phyloP scores from a whole-genome alignment of 768 basidiomycete species.

The Suillus sp. region DNA sequence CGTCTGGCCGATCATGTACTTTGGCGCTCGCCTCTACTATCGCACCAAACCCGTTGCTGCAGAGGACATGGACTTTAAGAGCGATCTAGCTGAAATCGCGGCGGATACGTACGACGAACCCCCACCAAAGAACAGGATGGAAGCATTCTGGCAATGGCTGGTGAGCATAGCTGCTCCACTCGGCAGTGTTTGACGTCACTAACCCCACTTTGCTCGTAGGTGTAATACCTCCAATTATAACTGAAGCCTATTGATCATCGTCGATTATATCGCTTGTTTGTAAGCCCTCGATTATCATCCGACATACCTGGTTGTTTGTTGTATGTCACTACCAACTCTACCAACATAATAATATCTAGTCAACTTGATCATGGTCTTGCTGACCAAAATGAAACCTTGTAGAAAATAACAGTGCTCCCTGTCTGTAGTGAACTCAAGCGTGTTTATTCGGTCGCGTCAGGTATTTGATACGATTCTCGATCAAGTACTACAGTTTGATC shows the following conservation, averaged over 20 bases:
- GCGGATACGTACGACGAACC: conserved; percentile 71
- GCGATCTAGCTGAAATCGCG: conserved; percentile 68
- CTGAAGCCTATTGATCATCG: background rate
- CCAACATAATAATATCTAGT: conserved; percentile 5
- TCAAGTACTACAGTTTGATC: background rate
- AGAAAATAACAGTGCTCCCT: background rate
- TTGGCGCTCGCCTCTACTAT: conserved; percentile 52
- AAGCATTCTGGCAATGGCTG: conserved; percentile 80
- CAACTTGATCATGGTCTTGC: background rate
- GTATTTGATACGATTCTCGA: background rate
- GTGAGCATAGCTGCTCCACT: conserved; percentile 43
- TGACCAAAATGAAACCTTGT: background rate
- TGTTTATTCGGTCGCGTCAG: too few species aligned
- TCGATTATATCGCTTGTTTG: background rate
- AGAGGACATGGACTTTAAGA: conserved; percentile 84
- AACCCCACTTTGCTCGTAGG: background rate
- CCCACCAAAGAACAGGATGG: conserved; percentile 65
- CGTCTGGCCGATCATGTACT: conserved; percentile 79
- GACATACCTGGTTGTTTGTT: background rate
- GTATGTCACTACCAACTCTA: background rate
- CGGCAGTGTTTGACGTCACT: background rate
- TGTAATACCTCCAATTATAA: conserved; percentile 12
- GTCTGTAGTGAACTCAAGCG: too few species aligned
- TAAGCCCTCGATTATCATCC: background rate
- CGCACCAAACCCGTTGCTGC: conserved; percentile 31